A percentile compares a stretch with the other conserved stretches of the same genome.
Conservation (phyloP, 495 filamentous ascomycete genomes). For the Schizothecium vesticola region DNA sequence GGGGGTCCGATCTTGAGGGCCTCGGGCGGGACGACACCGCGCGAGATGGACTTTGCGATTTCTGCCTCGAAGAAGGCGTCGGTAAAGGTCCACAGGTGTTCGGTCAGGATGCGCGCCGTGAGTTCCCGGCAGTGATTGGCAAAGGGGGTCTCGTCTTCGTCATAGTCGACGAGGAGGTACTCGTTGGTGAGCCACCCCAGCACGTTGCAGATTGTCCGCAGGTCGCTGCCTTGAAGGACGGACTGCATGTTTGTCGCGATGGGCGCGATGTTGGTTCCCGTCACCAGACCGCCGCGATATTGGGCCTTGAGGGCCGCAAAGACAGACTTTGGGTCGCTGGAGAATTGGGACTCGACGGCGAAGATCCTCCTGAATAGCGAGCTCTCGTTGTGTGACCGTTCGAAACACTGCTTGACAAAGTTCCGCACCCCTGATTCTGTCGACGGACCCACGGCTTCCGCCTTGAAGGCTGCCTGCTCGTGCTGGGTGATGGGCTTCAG, state of each 20-base stretch:
- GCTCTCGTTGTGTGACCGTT: conserved; percentile 45
- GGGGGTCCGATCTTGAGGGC: conserved; percentile 39
- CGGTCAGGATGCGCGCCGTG: conserved; percentile 51
- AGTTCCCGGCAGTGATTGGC: conserved; percentile 64
- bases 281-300: conserved; percentile 37
- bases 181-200: conserved; percentile 78
- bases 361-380: conserved; percentile 44
- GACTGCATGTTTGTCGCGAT: conserved; percentile 42
- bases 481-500: conserved; percentile 50
- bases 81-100: conserved; percentile 49
- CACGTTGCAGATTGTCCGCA: conserved; percentile 63
- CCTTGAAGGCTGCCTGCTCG: conserved; percentile 47
- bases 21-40: conserved; percentile 35
- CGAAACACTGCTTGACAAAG: conserved; percentile 47
- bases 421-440: conserved; percentile 42
- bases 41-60: conserved; percentile 45
- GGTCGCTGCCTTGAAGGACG: conserved; percentile 36
- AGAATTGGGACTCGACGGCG: conserved; percentile 44
- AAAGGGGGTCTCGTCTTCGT: conserved; percentile 65
- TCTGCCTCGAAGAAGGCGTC: conserved; percentile 48
- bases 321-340: conserved; percentile 34
- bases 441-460: conserved; percentile 39
- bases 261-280: conserved; percentile 41
- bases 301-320: conserved; percentile 38
- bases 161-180: conserved; percentile 68